Conservation (phyloP, 2,329 filamentous ascomycete species). For the Intubia oerlemansii region DNA sequence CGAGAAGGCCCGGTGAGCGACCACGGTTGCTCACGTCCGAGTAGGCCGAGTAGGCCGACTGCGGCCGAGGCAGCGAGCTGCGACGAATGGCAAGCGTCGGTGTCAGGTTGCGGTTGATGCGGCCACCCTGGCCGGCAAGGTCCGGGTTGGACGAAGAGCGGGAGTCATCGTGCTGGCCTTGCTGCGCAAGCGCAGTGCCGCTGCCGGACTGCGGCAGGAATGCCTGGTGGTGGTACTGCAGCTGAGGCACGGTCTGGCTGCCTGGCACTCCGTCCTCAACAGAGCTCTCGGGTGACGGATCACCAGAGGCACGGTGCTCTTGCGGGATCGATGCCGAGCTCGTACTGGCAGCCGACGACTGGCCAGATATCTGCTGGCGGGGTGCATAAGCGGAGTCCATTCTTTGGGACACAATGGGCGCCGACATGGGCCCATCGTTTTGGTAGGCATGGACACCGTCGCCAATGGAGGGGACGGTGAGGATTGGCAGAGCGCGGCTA, state of each 20-base stretch:
- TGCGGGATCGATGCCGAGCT: constrained; percentile 37
- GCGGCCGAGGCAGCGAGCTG: constrained; percentile 43
- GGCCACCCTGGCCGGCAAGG: constrained; percentile 24
- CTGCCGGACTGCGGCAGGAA: constrained; percentile 13
- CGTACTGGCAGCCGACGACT: constrained; percentile 31
- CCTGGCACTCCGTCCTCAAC: constrained; percentile 21
- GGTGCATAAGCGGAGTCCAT: no score
- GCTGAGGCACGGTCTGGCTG: constrained; percentile 27
- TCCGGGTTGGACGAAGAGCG: constrained; percentile 28
- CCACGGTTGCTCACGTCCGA: constrained; percentile 48
- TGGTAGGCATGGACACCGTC: no score
- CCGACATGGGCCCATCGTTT: no score
- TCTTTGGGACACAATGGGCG: no score
- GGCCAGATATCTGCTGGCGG: constrained; percentile 26
- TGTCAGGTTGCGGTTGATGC: constrained; percentile 40
- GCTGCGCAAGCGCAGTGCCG: neutral
- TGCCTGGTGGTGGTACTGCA: constrained; percentile 39
- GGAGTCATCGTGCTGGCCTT: constrained; percentile 19
- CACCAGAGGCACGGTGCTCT: constrained; percentile 20
- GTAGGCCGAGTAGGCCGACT: constrained; percentile 53
- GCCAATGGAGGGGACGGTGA: no score
- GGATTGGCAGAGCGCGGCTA: no score
- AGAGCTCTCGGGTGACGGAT: constrained; percentile 29
- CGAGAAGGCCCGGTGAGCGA: constrained; percentile 37
- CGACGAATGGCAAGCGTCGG: constrained; percentile 30